Evolutionary conservation across 23 red algal genomes (phyloP), one percentile per base, ranked within the genome.

Genomic region (Gracilaria vermiculophylla): DNA sequence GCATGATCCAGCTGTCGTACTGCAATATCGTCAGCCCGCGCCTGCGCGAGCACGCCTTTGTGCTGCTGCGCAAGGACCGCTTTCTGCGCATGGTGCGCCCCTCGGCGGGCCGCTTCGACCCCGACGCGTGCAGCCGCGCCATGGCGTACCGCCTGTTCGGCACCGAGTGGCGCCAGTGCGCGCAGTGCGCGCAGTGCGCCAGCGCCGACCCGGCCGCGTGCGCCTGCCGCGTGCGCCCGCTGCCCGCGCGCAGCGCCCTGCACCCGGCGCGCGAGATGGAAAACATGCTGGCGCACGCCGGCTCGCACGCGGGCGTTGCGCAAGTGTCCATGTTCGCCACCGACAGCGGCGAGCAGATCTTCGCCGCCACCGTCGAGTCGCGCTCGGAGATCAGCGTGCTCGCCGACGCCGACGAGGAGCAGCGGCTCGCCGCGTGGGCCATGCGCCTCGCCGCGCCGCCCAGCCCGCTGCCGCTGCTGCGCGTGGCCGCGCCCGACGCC

Each of bases 1-100:
- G 32, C 7, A 23, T 85, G 32, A 72, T 66, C n/a, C 62, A 85
- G 81, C 44, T 85, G 15, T 69, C 81, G 17, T 85, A 70, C 60
- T 85, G 48, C 23, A 20, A 62, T 13, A 58, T 85, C 10, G 20
- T 52, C n/a, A 51, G 62, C 10, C 61, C 81, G 20, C 23, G 57
- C 35, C 50, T 15, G 48, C 61, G 60, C 7, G 62, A 85, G n/a
- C 62, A 85, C 34, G 64, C 47, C 43, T 85, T 85, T 45, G 12
- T 66, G 8, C 44, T 72, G 3, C 56, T 69, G 32, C 19, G 42
- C 1, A 54, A 36, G 13, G 48, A 85, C 3, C 36, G 24, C 9
- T 72, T 85, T 40, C 17, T 36, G 17, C 33, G 27, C 3, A 51
- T 85, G 37, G 15, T 73, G 2, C n/a, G 36, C 21, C 14, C 14